Percentiles rank a stretch among this genome's conserved stretches.
phyloP scores from a whole-genome alignment of 169 alveolate genomes.

The Cryptosporidium bovis region DNA sequence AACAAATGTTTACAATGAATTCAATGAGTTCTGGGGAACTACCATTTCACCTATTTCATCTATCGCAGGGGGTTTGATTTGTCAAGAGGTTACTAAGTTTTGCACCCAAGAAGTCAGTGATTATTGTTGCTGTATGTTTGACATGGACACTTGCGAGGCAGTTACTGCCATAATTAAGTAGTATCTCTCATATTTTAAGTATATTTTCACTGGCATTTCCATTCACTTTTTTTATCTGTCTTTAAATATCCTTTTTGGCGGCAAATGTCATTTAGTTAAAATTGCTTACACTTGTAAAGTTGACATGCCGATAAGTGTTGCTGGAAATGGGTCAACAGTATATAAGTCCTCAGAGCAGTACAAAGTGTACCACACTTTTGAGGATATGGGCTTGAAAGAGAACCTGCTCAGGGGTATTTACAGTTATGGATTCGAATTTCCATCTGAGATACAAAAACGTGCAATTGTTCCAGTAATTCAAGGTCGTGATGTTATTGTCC shows the following conservation, averaged over 20 bases:
- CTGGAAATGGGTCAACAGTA: conserved; percentile 4
- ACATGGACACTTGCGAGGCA: conserved; percentile 70
- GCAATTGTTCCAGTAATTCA: conserved; percentile 97
- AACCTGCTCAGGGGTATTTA: conserved; percentile 96
- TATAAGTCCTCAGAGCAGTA: conserved; percentile 43
- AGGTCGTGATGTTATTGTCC: conserved; percentile 97
- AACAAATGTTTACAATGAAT: not conserved
- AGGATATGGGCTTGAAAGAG: conserved; percentile 93
- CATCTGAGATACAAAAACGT: conserved; percentile 98
- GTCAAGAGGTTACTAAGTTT: conserved; percentile 58
- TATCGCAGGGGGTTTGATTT: conserved; percentile 63
- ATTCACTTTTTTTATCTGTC: not conserved
- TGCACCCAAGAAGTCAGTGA: conserved; percentile 35
- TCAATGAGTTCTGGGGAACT: conserved; percentile 21
- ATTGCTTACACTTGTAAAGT: not conserved
- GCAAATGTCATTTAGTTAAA: not conserved
- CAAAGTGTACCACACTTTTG: conserved; percentile 84
- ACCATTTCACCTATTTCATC: conserved; percentile 69
- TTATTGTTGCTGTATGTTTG: conserved; percentile 56
- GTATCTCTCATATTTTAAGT: not conserved
- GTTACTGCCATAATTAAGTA: conserved; percentile 35
- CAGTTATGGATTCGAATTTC: conserved; percentile 98
- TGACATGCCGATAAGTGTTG: conserved; percentile 6
- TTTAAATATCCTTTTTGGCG: conserved; percentile 5
- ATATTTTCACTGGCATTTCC: not conserved